A percentile compares a stretch with the other conserved stretches of the same genome.
Conservation (phyloP, 495 filamentous ascomycete genomes). For the Penicillium coffeae region DNA sequence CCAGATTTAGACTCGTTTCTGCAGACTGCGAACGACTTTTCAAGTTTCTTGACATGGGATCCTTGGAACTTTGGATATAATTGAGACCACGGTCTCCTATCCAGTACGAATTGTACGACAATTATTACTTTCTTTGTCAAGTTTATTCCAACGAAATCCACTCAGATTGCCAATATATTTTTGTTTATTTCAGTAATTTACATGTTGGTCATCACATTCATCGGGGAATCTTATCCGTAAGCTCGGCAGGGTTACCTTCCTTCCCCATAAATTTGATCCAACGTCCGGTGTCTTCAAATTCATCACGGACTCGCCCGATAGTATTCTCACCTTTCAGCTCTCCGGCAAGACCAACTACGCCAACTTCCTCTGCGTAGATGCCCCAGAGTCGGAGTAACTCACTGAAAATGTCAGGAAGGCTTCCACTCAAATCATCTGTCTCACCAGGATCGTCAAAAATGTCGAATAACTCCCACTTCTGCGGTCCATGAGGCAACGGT, state of each 20-base stretch:
- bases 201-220: no score
- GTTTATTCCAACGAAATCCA: no score
- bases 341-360: conserved; percentile 5
- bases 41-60: conserved; percentile 8
- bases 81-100: not conserved
- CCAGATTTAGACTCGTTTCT: not conserved
- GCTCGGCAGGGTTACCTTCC: conserved; percentile 1
- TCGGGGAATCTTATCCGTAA: conserved; percentile 5
- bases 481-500: conserved; percentile 17
- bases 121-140: no score
- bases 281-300: conserved; percentile 7
- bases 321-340: conserved; percentile 2
- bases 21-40: conserved; percentile 4
- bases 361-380: conserved; percentile 3
- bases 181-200: no score
- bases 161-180: no score
- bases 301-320: conserved; percentile 1
- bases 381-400: conserved; percentile 5
- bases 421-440: conserved; percentile 34
- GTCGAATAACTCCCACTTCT: conserved; percentile 31
- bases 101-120: no score
- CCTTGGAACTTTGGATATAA: conserved; percentile 3
- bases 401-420: not conserved
- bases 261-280: conserved; percentile 12
- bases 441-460: conserved; percentile 27